Base-by-base conservation (phyloP, 768 basidiomycete species). In the Mycena chlorophos region DNA sequence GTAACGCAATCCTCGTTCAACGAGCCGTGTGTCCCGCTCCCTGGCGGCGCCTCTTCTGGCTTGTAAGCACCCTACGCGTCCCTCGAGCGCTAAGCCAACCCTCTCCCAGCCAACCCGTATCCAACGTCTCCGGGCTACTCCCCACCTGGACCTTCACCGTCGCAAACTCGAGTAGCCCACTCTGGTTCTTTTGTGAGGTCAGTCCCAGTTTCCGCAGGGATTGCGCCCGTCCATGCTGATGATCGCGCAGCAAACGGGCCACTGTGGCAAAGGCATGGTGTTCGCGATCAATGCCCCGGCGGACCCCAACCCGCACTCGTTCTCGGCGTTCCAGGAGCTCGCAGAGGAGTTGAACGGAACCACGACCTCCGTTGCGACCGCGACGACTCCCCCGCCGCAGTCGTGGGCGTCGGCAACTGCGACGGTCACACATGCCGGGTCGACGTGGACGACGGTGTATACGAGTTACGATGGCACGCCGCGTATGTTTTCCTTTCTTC, bases 1-100 rank as follows among this genome's bases (percentile, higher is more conserved):
- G 72, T 68, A 10, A 73, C 72, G 4, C 69, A 73, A 54, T 72
- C 71, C 8, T 51, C 69, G 3, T 74, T 75, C 55, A 60, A 64
- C 29, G 62, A 62, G 3, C 74, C 74, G 1, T 75, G 74, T 58
- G 47, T 59, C 28, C 27, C 58, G 1, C 42, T 67, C 26, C 23
- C 53, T 0, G 49, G 29, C 16, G 71, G 71, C 23, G 34, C 60
- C 16, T 57, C 66, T 39, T 72, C 71, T 6, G 65, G 65, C 14
- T 72, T 65, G 70, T 66, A 62, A 47, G 59, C 23, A n/a, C 39
- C 16, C 22, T 25, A 22, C 26, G 20, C 28, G 28, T 38, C 29
- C 34, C 19, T 31, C 28, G 10, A n/a, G 17, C 49, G 10, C 27
- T 25, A 43, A 42, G 20, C 19, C 13, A n/a, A 13, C 27, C 1